Evolutionary conservation across 2,329 filamentous ascomycete genomes (phyloP), one percentile per base, ranked within the genome.

Genomic region (Didymella keratinophila): DNA sequence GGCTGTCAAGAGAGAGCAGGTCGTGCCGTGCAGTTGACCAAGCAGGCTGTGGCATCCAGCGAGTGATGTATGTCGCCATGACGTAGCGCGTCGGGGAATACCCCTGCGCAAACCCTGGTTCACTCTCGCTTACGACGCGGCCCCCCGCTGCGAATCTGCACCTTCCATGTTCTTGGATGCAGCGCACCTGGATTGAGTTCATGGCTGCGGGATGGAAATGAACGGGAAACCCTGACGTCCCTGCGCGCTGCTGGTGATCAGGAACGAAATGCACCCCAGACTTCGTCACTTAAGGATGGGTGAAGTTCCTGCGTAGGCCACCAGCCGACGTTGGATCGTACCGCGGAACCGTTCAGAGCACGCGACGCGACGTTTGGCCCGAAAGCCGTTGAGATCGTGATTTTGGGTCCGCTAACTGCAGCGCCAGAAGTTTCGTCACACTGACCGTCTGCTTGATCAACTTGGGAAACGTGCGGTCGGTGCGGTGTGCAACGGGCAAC

Each of bases 21-120:
- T 58, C 42, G 60, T 64, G 59, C 66, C 68, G 65, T 58, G 56
- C 56, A 20, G 32, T 49, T 52, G 51, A 52, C 56, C 60, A 69
- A 70, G 59, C 67, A 70, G 66, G 63, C 56, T 66, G 60, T 53
- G 49, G 52, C 54, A 59, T 52, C 39, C 53, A 51, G 21, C 34
- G 43, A 43, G 30, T 60, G 58, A 63, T 46, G 58, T 58, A 28
- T 36, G 39, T 39, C 3, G 37, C 37, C 27, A 62, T 65, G 61
- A 63, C 63, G 62, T 64, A 65, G 64, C 60, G 63, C 44, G 64
- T 58, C 57, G 57, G 61, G 67, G 36, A 43, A 8, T 30, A 60
- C 58, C 63, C 63, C 43, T 60, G 61, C 42, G 11, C 34, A 0
- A 25, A 53, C 21, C 52, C 30, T 58, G 53, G 48, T n/a, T 28